phyloP scores from a whole-genome alignment of 2,329 filamentous ascomycete genomes.

The Albifimbria verrucaria region DNA sequence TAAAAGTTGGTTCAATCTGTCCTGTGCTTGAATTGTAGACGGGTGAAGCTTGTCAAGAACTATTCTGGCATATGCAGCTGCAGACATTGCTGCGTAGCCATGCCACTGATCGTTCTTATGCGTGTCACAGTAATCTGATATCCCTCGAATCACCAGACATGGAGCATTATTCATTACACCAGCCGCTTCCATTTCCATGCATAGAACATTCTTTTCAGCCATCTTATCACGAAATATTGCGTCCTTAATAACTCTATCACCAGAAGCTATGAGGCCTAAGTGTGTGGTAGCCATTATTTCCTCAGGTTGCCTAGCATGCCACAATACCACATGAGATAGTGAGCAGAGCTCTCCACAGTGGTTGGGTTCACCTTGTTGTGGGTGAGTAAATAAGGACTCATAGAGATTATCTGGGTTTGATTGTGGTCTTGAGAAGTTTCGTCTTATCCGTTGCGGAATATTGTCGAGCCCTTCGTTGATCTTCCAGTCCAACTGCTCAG shows the following conservation, averaged over 20 bases:
- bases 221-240: not conserved
- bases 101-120: slow-evolving; percentile 5
- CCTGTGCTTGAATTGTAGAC: not conserved
- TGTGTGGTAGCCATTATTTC: not conserved
- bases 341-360: not conserved
- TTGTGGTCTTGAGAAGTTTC: not conserved
- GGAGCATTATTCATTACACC: slow-evolving; percentile 1
- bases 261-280: not conserved
- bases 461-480: not conserved
- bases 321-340: not conserved
- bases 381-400: not conserved
- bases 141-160: slow-evolving; percentile 2
- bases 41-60: not conserved
- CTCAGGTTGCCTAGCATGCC: not conserved
- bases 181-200: slow-evolving; percentile 7
- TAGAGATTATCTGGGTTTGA: not conserved
- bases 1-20: not conserved
- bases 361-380: not conserved
- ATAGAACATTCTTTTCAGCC: not conserved
- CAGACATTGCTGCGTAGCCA: not conserved
- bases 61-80: slow-evolving; percentile 3
- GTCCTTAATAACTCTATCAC: not conserved
- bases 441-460: not conserved
- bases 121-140: slow-evolving; percentile 8
- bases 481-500: not conserved